Percentiles rank a stretch among this genome's conserved stretches.
These are phyloP conservation scores for Pelargonium citronellum DNA, from an alignment of 441 rosid species.

Conservation along the genomic window DNA sequence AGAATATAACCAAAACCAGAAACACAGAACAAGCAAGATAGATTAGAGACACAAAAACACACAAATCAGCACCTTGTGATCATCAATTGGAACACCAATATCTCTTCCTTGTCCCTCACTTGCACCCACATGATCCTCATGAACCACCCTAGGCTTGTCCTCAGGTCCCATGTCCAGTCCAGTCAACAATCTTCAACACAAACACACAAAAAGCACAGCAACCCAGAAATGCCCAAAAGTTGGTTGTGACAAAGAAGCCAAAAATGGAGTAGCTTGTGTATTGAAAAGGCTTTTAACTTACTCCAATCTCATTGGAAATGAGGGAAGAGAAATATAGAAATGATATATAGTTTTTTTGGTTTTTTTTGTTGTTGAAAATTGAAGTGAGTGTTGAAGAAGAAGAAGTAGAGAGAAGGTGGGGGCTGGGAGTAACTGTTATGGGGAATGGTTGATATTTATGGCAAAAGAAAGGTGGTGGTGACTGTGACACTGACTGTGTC, in stretches of 20 bases:
- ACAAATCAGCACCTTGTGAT: background rate
- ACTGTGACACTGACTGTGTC: too few species aligned
- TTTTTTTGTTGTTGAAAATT: too few species aligned
- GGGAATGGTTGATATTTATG: too few species aligned
- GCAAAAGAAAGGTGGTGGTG: too few species aligned
- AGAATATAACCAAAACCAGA: conserved; percentile 4
- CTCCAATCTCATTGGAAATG: background rate
- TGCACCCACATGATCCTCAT: background rate
- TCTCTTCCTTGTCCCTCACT: background rate
- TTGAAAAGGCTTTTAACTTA: background rate
- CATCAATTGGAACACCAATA: background rate
- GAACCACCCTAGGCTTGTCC: conserved; percentile 8
- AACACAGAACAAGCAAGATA: background rate
- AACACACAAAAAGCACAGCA: background rate
- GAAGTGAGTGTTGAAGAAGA: too few species aligned
- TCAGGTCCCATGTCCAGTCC: background rate
- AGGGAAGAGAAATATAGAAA: background rate
- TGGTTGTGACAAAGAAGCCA: background rate
- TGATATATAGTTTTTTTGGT: too few species aligned
- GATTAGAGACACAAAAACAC: background rate
- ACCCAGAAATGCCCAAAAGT: conserved; percentile 11
- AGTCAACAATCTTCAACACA: conserved; percentile 6
- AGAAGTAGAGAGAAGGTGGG: too few species aligned
- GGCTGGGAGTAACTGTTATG: too few species aligned
- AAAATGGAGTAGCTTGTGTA: background rate